Conservation (phyloP, 2,329 filamentous ascomycete species). For the Elsinoe batatas region DNA sequence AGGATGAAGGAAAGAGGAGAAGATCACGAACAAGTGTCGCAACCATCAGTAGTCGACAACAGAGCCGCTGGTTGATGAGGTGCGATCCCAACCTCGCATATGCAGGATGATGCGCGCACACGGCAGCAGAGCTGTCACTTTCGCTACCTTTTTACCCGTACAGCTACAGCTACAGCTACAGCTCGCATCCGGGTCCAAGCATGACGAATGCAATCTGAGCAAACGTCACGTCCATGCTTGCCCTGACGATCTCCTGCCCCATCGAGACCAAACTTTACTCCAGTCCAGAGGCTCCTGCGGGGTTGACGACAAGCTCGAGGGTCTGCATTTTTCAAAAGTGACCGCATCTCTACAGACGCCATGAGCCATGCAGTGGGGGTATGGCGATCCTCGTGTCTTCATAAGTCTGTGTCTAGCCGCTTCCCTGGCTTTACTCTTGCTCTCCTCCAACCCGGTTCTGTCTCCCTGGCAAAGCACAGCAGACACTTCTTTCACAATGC, state of each 20-base stretch:
- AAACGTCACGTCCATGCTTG: conserved; percentile 5
- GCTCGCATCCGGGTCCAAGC: not conserved
- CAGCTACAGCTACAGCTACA: not conserved
- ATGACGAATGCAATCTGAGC: not conserved
- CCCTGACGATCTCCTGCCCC: conserved; percentile 13
- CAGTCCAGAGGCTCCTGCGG: not conserved
- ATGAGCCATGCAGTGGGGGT: conserved; percentile 6
- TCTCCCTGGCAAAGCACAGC: not conserved
- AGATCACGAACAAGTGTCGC: no score
- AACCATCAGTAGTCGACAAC: no score
- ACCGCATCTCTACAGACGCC: no score
- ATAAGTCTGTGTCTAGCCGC: conserved; percentile 9
- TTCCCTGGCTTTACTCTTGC: not conserved
- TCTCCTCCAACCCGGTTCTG: not conserved
- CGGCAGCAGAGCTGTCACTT: not conserved
- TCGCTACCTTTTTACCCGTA: not conserved
- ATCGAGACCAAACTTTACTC: not conserved
- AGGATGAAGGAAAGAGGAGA: not conserved
- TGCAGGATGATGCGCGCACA: not conserved
- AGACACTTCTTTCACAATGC: conserved; percentile 1
- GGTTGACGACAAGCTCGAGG: not conserved
- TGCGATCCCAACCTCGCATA: not conserved
- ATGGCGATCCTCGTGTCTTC: conserved; percentile 8
- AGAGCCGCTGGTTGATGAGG: no score
- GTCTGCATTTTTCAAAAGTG: not conserved